Conservation (phyloP, 179 eudicot species). For the Monotropa hypopitys region DNA sequence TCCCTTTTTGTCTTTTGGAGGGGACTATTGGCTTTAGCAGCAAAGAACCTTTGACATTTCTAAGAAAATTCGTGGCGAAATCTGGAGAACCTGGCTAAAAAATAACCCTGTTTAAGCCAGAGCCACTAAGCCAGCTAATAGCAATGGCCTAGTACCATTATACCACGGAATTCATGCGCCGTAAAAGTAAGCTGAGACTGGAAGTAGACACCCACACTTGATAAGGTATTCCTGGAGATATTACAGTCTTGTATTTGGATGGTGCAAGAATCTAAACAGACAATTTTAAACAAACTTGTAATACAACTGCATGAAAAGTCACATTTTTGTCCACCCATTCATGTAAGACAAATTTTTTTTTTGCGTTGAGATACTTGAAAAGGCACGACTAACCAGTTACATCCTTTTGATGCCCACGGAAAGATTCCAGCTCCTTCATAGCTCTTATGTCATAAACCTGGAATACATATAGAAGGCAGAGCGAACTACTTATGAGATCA, state of each 20-base stretch:
- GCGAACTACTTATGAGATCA: not conserved
- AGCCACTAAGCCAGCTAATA: not conserved
- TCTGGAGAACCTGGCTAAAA: not conserved
- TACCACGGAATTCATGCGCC: not conserved
- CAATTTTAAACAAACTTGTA: not conserved
- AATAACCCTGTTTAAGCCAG: not conserved
- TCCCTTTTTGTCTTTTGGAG: not conserved
- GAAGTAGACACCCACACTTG: not conserved
- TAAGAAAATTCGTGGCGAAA: not conserved
- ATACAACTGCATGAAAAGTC: not conserved
- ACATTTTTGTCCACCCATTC: not conserved
- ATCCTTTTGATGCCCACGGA: slow-evolving; percentile 90
- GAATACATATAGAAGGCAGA: slow-evolving; percentile 10
- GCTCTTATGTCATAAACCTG: slow-evolving; percentile 96
- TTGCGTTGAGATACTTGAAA: not conserved
- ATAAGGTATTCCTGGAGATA: not conserved
- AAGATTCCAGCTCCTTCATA: slow-evolving; percentile 96
- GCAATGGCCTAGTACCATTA: not conserved
- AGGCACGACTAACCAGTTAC: slow-evolving; percentile 51
- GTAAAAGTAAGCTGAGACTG: too few species aligned
- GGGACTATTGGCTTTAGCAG: not conserved
- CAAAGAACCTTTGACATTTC: not conserved
- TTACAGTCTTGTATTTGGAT: not conserved
- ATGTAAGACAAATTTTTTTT: not conserved
- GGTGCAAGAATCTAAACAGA: not conserved